Evolutionary conservation across 768 basidiomycete genomes (phyloP).

Genomic region (Boletus rubroflammeus): DNA sequence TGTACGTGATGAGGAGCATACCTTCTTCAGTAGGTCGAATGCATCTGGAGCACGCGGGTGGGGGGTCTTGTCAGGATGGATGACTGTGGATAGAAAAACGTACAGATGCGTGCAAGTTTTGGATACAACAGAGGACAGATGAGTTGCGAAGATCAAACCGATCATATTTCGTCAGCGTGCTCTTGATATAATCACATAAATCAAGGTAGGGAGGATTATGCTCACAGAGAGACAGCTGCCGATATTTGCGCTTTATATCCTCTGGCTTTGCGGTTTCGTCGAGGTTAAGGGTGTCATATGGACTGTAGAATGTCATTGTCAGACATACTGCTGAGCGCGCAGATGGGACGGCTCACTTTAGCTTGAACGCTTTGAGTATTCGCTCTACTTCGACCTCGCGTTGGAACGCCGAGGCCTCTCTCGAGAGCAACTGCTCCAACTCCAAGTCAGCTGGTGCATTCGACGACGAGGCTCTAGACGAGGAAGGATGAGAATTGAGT

Average conservation of each 20-base stretch:
- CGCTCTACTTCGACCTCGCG: slow-evolving; percentile 88
- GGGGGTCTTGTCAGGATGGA: slow-evolving; percentile 97
- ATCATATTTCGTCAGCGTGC: slow-evolving; percentile 22
- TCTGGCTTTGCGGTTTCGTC: slow-evolving; percentile 64
- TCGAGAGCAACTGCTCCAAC: slow-evolving; percentile 73
- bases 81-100: slow-evolving; percentile 60
- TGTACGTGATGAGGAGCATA: slow-evolving; percentile 24
- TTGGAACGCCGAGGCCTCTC: slow-evolving; percentile 82
- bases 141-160: not conserved
- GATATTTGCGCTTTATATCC: slow-evolving; percentile 87
- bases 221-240: slow-evolving; percentile 81
- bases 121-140: not conserved
- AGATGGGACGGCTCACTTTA: slow-evolving; percentile 62
- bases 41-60: slow-evolving; percentile 88
- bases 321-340: not conserved
- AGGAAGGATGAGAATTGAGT: slow-evolving; percentile 1
- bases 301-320: slow-evolving; percentile 43
- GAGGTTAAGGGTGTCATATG: slow-evolving; percentile 92
- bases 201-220: slow-evolving; percentile 17
- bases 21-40: slow-evolving; percentile 93
- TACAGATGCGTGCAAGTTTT: slow-evolving; percentile 28
- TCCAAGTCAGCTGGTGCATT: slow-evolving; percentile 42
- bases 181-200: slow-evolving; percentile 5
- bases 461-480: slow-evolving; percentile 9
- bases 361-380: slow-evolving; percentile 90